Evolutionary conservation across 768 basidiomycete genomes (phyloP).

Genomic region (Mycena alexandri): DNA sequence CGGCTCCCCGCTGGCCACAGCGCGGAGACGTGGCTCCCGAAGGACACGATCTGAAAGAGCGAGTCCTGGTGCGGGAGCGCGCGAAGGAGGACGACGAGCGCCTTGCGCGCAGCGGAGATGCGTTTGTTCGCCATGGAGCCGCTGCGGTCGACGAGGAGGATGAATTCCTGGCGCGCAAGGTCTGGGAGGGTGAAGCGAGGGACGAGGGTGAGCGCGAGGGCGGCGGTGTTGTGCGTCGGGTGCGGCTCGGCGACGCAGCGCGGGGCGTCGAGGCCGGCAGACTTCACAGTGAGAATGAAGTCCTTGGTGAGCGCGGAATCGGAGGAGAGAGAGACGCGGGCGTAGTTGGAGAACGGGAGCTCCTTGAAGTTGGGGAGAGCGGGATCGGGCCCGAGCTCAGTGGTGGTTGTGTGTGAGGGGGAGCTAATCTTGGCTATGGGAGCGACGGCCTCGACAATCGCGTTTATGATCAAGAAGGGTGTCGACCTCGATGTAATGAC

Average conservation of each 20-base stretch:
- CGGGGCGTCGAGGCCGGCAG: conserved; percentile 24
- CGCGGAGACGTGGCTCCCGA: conserved; percentile 53
- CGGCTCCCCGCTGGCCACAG: conserved; percentile 49
- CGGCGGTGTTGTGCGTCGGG: conserved; percentile 40
- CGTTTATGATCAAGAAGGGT: conserved; percentile 23
- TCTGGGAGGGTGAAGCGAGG: conserved; percentile 54
- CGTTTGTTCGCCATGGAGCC: conserved; percentile 51
- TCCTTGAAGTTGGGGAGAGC: conserved; percentile 26
- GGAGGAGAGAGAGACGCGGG: conserved; percentile 30
- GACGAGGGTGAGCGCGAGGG: conserved; percentile 56
- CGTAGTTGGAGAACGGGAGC: conserved; percentile 24
- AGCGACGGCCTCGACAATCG: conserved; percentile 30
- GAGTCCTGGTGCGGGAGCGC: conserved; percentile 47
- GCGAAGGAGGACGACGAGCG: conserved; percentile 55
- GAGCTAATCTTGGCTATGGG: conserved; percentile 28
- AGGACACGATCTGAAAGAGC: conserved; percentile 44
- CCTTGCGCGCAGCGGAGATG: conserved; percentile 53
- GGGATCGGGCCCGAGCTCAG: conserved; percentile 37
- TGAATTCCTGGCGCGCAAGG: conserved; percentile 21
- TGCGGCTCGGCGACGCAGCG: conserved; percentile 27
- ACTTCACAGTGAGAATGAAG: conserved; percentile 58
- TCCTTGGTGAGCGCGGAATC: conserved; percentile 51
- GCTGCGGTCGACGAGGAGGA: conserved; percentile 27
- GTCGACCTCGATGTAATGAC: neutral
- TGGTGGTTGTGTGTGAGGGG: conserved; percentile 31